Evolutionary conservation across 495 filamentous ascomycete genomes (phyloP), one percentile per base, ranked within the genome.

Genomic region (Mytilinidion resinicola): DNA sequence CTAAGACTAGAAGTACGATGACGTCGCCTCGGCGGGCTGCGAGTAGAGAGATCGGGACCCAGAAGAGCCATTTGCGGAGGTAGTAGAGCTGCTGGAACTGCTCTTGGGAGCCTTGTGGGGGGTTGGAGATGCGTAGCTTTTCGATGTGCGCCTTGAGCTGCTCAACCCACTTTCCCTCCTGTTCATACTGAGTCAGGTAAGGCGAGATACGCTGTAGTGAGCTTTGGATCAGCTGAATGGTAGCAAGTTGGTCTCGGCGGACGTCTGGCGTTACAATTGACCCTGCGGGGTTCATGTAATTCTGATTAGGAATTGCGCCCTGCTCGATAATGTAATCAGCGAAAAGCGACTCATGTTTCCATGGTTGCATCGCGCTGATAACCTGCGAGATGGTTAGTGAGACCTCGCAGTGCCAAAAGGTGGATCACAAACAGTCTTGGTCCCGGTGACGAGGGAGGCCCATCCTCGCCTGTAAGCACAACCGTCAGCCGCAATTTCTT

Each of bases 51-150:
- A 89, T 82, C 3, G 95, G 95, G 46, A 96, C 80, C 89, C 91
- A 98, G 75, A 96, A 95, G 19, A 97, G 81, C 91, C 95, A 96
- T 56, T 85, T 82, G 43, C 91, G 85, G 15, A 98, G 79, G 7
- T 87, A 81, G 59, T 91, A 88, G 25, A 97, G 81, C 60, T 90
- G 84, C 67, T 90, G 85, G 70, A 97, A 97, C 63, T 92, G 85
- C 56, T 93, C 83, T 65, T 88, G 83, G 15, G 89, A 77, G 8
- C 85, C 82, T 59, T 86, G 82, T 2, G 82, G 84, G 0, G 89
- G 84, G 60, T 85, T 83, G 55, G 90, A 82, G 47, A 84, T 80
- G 68, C 86, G 84, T 54, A 96, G 82, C 15, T 84, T 81, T 67
- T 90, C 85, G 37, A 96, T 76, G 73, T 96, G 96, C 50, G 79